A percentile compares a stretch with the other conserved stretches of the same genome.
Conservation (phyloP, 1,139 yeast genomes). For the Pichia sp. region DNA sequence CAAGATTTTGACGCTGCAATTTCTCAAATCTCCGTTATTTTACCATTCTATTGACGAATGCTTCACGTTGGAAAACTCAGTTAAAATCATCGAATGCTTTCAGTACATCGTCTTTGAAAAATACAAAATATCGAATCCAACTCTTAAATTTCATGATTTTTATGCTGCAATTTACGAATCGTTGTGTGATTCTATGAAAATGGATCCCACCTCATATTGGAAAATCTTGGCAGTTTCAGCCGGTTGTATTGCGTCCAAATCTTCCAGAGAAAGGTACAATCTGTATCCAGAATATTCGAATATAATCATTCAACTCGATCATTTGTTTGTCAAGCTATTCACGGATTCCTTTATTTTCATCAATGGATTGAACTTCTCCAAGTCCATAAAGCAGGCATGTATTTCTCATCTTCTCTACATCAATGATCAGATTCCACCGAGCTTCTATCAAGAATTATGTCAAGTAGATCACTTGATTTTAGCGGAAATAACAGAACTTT, state of each 20-base stretch:
- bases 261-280: constrained; percentile 16
- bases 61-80: constrained; percentile 22
- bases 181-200: constrained; percentile 1
- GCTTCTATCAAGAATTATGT: constrained; percentile 17
- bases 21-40: constrained; percentile 40
- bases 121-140: constrained; percentile 51
- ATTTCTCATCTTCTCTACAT: constrained; percentile 14
- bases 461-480: constrained; percentile 12
- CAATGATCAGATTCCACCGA: constrained; percentile 12
- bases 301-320: constrained; percentile 17
- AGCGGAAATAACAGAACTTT: constrained; percentile 12
- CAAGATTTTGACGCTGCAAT: constrained; percentile 39
- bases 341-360: constrained; percentile 6
- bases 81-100: constrained; percentile 41
- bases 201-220: constrained; percentile 32
- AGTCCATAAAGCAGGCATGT: constrained; percentile 9
- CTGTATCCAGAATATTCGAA: constrained; percentile 17
- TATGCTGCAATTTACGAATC: constrained; percentile 36
- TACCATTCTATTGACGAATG: constrained; percentile 20
- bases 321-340: constrained; percentile 10
- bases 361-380: background rate
- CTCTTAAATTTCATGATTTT: constrained; percentile 45
- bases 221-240: constrained; percentile 47
- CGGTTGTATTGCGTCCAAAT: constrained; percentile 40
- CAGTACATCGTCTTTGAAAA: constrained; percentile 44